phyloP scores from a whole-genome alignment of 805 yeast species.

The Barnettozyma pratensis region DNA sequence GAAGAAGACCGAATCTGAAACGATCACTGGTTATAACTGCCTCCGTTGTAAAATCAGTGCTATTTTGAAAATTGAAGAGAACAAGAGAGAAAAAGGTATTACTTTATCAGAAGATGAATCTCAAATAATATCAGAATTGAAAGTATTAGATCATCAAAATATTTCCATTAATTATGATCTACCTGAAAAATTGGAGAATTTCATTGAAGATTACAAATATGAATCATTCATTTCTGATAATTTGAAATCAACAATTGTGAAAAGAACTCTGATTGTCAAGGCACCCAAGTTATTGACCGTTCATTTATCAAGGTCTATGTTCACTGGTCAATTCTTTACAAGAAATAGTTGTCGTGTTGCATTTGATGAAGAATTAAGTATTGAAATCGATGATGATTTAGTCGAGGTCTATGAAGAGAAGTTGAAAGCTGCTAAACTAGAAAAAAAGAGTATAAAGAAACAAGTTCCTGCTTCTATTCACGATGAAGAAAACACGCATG shows the following conservation, averaged over 20 bases:
- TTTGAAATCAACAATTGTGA: constrained; percentile 61
- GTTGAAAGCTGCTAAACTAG: constrained; percentile 16
- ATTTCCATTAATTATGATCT: constrained; percentile 62
- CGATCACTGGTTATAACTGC: constrained; percentile 78
- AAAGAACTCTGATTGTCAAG: constrained; percentile 52
- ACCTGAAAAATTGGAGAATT: constrained; percentile 42
- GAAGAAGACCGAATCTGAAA: constrained; percentile 53
- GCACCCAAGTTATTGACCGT: constrained; percentile 70
- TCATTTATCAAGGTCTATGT: constrained; percentile 85
- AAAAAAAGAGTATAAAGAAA: constrained; percentile 19
- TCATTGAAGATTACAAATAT: constrained; percentile 41
- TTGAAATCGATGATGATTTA: constrained; percentile 41
- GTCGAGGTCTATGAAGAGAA: constrained; percentile 26
- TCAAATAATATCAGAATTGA: constrained; percentile 30
- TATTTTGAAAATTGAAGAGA: constrained; percentile 32
- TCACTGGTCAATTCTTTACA: constrained; percentile 56
- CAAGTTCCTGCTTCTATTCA: neutral
- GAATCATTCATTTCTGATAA: constrained; percentile 38
- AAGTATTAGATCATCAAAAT: constrained; percentile 29
- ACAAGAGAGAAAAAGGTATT: constrained; percentile 13
- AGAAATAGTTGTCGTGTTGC: constrained; percentile 72
- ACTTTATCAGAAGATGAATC: constrained; percentile 26
- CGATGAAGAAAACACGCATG: constrained; percentile 3
- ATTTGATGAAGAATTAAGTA: constrained; percentile 50
- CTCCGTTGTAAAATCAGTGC: constrained; percentile 54